phyloP scores from a whole-genome alignment of 2,329 filamentous ascomycete genomes.

The Penicillium sp. region DNA sequence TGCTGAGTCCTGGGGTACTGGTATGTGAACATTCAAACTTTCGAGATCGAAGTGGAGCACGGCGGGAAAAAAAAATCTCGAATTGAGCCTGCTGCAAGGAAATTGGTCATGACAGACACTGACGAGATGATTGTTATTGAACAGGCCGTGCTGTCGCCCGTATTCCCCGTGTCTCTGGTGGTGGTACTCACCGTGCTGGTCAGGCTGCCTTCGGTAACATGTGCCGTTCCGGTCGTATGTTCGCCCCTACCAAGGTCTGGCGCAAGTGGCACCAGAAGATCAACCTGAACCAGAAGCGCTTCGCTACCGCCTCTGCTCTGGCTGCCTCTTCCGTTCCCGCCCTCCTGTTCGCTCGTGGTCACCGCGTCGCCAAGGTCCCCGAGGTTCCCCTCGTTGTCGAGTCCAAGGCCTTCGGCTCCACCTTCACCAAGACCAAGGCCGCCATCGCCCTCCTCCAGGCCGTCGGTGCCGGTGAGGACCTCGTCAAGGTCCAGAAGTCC shows the following conservation, averaged over 20 bases:
- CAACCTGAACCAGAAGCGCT: conserved; percentile 97
- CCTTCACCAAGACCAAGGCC: conserved; percentile 82
- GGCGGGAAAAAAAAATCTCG: neutral
- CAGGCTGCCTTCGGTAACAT: conserved; percentile 99
- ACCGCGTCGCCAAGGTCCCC: conserved; percentile 86
- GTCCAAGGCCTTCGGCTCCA: conserved; percentile 78
- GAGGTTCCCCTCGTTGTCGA: conserved; percentile 97
- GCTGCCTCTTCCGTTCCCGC: conserved; percentile 93
- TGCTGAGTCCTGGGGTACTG: conserved; percentile 99
- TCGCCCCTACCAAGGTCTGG: conserved; percentile 99
- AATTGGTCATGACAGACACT: neutral
- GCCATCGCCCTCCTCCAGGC: conserved; percentile 85
- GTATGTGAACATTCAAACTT: conserved; percentile 55
- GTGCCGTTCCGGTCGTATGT: conserved; percentile 99
- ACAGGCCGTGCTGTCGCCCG: conserved; percentile 96
- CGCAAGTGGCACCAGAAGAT: conserved; percentile 99
- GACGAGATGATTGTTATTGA: conserved; percentile 12
- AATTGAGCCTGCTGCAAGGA: neutral
- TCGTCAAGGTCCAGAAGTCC: conserved; percentile 94
- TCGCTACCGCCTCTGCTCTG: conserved; percentile 94
- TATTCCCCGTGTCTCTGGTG: conserved; percentile 99
- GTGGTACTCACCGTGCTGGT: conserved; percentile 99
- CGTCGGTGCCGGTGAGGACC: conserved; percentile 82
- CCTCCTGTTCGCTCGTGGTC: conserved; percentile 93
- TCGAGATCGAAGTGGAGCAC: conserved; percentile 20